Evolutionary conservation across 768 basidiomycete genomes (phyloP).

Genomic region (Chalciporus pseudorubinellus): DNA sequence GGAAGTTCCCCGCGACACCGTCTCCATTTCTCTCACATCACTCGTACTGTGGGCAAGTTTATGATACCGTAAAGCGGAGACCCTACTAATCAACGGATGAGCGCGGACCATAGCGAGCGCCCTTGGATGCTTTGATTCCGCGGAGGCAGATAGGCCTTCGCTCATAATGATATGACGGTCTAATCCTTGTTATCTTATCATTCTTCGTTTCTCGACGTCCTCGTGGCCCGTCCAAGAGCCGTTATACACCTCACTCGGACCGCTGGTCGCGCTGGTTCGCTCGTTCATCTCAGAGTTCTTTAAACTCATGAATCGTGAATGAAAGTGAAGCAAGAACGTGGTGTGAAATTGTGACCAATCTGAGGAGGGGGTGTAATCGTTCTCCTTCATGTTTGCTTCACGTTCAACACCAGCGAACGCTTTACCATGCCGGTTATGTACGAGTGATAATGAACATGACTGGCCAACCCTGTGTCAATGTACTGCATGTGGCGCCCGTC

Average conservation of each 20-base stretch:
- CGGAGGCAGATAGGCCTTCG: conserved; percentile 15
- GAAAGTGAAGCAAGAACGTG: neutral
- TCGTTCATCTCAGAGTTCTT: neutral
- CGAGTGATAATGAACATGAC: conserved; percentile 1
- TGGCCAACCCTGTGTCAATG: neutral
- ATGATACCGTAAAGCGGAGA: conserved; percentile 5
- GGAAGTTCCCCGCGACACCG: neutral
- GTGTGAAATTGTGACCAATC: neutral
- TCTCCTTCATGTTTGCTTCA: neutral
- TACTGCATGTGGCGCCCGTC: conserved; percentile 17
- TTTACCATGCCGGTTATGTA: neutral
- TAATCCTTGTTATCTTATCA: conserved; percentile 26
- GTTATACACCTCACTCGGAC: neutral
- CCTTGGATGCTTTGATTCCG: conserved; percentile 14
- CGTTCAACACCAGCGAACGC: conserved; percentile 22
- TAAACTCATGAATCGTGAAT: neutral
- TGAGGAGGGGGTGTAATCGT: neutral
- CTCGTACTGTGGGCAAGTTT: conserved; percentile 1
- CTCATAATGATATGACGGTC: conserved; percentile 11
- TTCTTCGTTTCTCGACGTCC: conserved; percentile 6
- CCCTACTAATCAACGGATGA: conserved; percentile 2
- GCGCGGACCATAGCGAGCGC: neutral
- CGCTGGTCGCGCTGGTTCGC: conserved; percentile 7
- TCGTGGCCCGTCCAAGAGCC: conserved; percentile 25
- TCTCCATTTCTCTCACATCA: neutral